These are phyloP conservation scores for Phytophthora hybrid DNA, from an alignment of 352 stramenopile species.

Conservation along the genomic window DNA sequence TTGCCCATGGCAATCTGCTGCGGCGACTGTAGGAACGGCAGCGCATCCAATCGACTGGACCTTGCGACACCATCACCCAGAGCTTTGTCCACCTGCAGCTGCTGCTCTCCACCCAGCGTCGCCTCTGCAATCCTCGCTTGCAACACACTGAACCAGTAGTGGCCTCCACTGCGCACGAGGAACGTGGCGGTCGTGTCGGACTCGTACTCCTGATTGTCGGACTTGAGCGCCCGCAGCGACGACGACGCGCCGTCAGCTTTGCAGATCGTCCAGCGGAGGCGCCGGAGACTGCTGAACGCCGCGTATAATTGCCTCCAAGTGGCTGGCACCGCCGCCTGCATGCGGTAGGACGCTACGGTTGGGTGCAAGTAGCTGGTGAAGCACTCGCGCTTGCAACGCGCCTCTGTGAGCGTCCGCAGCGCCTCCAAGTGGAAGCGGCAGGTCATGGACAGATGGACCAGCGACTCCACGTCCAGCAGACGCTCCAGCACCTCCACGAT, in stretches of 20 bases:
- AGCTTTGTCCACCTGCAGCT: not conserved
- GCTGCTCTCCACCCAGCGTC: slow-evolving; percentile 31
- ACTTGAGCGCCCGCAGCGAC: slow-evolving; percentile 65
- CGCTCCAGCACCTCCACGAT: slow-evolving; percentile 45
- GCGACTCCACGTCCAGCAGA: slow-evolving; percentile 45
- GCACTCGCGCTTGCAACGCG: slow-evolving; percentile 72
- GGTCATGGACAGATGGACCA: slow-evolving; percentile 53
- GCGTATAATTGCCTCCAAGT: slow-evolving; percentile 71
- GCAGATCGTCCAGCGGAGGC: slow-evolving; percentile 56
- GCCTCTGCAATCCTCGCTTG: slow-evolving; percentile 44
- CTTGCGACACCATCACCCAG: not conserved
- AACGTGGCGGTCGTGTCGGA: slow-evolving; percentile 47
- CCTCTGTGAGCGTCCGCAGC: slow-evolving; percentile 29
- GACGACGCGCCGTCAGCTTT: slow-evolving; percentile 55
- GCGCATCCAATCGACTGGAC: slow-evolving; percentile 21
- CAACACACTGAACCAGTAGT: slow-evolving; percentile 81
- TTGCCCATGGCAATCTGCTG: slow-evolving; percentile 54
- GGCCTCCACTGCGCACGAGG: slow-evolving; percentile 66
- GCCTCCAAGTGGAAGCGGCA: slow-evolving; percentile 19
- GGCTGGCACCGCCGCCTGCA: slow-evolving; percentile 61
- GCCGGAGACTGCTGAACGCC: slow-evolving; percentile 48
- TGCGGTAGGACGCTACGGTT: slow-evolving; percentile 73
- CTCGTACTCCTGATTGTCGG: slow-evolving; percentile 78
- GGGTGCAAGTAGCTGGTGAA: slow-evolving; percentile 64
- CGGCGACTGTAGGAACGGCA: slow-evolving; percentile 53